Evolutionary conservation across 2,329 filamentous ascomycete species (phyloP).

Genomic region (Lasiodiplodia citricola): DNA sequence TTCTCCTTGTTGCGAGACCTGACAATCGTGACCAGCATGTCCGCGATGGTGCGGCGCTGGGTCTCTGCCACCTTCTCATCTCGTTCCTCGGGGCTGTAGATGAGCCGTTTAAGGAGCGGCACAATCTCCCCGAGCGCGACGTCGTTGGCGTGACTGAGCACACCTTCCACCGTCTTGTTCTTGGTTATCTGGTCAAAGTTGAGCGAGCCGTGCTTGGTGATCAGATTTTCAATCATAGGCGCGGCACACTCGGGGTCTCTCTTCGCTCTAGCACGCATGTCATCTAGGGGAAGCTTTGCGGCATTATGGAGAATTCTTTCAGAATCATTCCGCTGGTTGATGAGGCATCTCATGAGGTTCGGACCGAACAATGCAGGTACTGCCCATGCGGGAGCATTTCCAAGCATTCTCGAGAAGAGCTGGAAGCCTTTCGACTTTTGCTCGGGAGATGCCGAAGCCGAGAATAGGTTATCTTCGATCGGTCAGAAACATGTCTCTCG

Average conservation of each 20-base stretch:
- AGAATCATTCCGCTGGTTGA: slow-evolving; percentile 79
- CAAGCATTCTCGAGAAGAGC: slow-evolving; percentile 78
- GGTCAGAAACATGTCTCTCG: slow-evolving; percentile 29
- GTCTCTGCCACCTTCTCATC: slow-evolving; percentile 54
- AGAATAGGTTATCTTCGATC: slow-evolving; percentile 76
- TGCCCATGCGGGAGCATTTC: slow-evolving; percentile 55
- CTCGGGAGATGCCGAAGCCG: slow-evolving; percentile 78
- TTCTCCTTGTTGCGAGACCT: slow-evolving; percentile 44
- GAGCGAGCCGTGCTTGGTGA: slow-evolving; percentile 71
- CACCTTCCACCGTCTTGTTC: slow-evolving; percentile 79
- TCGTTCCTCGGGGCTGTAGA: slow-evolving; percentile 51
- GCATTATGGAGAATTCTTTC: slow-evolving; percentile 81
- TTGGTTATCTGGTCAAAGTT: slow-evolving; percentile 88
- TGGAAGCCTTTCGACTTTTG: slow-evolving; percentile 93
- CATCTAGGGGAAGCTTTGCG: slow-evolving; percentile 75
- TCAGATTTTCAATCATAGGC: slow-evolving; percentile 68
- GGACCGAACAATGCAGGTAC: slow-evolving; percentile 73
- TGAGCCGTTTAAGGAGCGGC: slow-evolving; percentile 54
- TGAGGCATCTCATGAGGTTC: slow-evolving; percentile 80
- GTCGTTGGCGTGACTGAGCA: slow-evolving; percentile 66
- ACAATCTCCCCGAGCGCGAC: slow-evolving; percentile 59
- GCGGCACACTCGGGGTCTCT: slow-evolving; percentile 64
- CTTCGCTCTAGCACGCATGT: slow-evolving; percentile 69
- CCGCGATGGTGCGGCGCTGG: slow-evolving; percentile 56
- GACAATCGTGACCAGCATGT: slow-evolving; percentile 58